Percentiles rank a stretch among this genome's conserved stretches.
phyloP scores from a whole-genome alignment of 345 rosid genomes.

The Linum tenue region DNA sequence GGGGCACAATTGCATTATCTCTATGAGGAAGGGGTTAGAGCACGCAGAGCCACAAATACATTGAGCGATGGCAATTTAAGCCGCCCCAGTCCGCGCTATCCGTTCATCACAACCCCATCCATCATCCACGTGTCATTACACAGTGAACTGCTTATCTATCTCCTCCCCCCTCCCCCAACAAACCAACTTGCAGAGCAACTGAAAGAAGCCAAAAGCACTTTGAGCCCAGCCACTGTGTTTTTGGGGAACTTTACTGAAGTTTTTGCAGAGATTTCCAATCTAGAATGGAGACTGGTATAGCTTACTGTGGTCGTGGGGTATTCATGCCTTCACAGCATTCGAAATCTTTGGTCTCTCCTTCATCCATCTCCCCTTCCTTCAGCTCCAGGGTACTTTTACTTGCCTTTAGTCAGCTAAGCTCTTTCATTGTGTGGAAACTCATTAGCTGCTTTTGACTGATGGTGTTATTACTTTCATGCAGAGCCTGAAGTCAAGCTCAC shows the following conservation, averaged over 20 bases:
- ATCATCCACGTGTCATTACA: constrained; percentile 30
- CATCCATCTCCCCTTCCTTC: constrained; percentile 49
- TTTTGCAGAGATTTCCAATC: background rate
- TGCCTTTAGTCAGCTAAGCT: background rate
- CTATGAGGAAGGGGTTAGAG: background rate
- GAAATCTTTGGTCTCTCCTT: constrained; percentile 44
- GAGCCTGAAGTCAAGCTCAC: constrained; percentile 36
- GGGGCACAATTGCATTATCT: background rate
- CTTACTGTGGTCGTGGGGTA: constrained; percentile 57
- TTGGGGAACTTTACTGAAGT: background rate
- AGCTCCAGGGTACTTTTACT: constrained; percentile 44
- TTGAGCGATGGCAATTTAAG: background rate
- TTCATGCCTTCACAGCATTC: constrained; percentile 68
- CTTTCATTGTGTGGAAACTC: background rate
- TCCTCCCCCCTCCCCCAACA: constrained; percentile 2
- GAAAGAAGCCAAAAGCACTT: constrained; percentile 2
- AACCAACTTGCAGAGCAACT: background rate
- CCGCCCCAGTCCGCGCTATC: background rate
- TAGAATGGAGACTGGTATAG: constrained; percentile 61
- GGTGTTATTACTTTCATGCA: background rate
- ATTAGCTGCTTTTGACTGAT: background rate
- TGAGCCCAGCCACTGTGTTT: background rate
- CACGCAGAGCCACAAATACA: constrained; percentile 4
- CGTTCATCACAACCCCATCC: background rate
- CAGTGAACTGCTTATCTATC: constrained; percentile 34